Base-by-base conservation (phyloP, 2,329 filamentous ascomycete species). In the Biscogniauxia mediterranea region DNA sequence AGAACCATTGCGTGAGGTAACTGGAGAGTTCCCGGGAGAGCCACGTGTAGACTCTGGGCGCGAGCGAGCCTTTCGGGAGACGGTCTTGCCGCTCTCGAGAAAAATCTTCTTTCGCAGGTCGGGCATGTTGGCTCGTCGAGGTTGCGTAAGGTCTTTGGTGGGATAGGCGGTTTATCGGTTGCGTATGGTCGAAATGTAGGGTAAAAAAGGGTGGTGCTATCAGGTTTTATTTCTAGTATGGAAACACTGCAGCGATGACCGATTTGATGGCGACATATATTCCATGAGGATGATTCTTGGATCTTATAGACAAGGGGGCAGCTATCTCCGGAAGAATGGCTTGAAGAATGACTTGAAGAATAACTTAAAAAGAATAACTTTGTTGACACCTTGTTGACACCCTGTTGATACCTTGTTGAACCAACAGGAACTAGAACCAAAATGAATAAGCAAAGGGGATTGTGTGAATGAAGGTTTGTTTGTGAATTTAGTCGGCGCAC, bases 21-120 rank as follows among this genome's bases (percentile, higher is more conserved):
- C 74, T 5, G 84, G 80, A 5, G 87, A 90, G 65, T 78, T 80
- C 26, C 79, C 79, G 52, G 86, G 85, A 17, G 87, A 90, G 32
- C 79, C 80, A 60, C 81, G 79, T 38, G 84, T 83, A 3, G 82
- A 83, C 63, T 83, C 82, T 51, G 81, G 80, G 62, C 81, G 80
- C 21, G 84, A 83, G 63, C 81, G 83, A 21, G 88, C 87, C 75
- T 91, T 92, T 69, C 82, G 83, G 54, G 89, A 92, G 38, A 86
- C 77, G 17, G 89, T 92, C 79, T 92, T 92, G 73, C 85, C 84
- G 77, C 85, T 87, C 76, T 89, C 87, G 64, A 82, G 79, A 61
- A 91, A 84, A 56, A 86, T 88, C 75, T 89, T 88, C 72, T 89
- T 88, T 68, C 87, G 81, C 59, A 85, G 79, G 70, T 89, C 86